phyloP scores from a whole-genome alignment of 139 green algal genomes.

The Coelastrella sp. region DNA sequence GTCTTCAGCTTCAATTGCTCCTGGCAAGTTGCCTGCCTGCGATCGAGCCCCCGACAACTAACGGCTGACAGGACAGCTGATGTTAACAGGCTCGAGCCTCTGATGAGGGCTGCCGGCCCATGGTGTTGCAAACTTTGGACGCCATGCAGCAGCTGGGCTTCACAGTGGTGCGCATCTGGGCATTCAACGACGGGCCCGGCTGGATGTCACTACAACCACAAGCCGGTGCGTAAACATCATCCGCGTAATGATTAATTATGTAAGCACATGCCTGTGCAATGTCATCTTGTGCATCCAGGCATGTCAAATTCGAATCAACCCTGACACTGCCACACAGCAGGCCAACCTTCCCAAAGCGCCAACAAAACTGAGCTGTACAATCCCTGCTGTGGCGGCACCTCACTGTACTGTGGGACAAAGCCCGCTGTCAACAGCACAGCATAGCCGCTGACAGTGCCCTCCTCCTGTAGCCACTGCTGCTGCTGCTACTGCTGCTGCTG shows the following conservation, averaged over 20 bases:
- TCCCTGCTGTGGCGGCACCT: too few species aligned
- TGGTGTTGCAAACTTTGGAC: slow-evolving; percentile 44
- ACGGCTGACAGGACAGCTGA: neutral
- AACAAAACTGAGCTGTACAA: too few species aligned
- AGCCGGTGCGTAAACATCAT: neutral
- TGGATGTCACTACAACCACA: neutral
- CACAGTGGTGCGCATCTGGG: slow-evolving; percentile 49
- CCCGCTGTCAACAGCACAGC: too few species aligned
- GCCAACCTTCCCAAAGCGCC: too few species aligned
- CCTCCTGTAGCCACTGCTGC: neutral
- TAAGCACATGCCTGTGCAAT: too few species aligned
- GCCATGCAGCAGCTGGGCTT: slow-evolving; percentile 20
- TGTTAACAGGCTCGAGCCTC: slow-evolving; percentile 37
- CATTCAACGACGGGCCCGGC: neutral
- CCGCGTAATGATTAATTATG: neutral
- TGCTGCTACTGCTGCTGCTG: neutral
- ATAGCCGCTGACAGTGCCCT: too few species aligned
- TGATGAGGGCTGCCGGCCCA: slow-evolving; percentile 26
- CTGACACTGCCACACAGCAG: too few species aligned
- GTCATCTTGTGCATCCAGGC: too few species aligned
- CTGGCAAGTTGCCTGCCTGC: neutral
- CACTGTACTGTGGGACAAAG: too few species aligned
- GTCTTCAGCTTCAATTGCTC: neutral
- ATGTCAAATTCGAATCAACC: too few species aligned
- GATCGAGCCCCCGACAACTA: neutral